Conservation (phyloP, 176 grass and related monocot genomes). For the Musa schizocarpa region DNA sequence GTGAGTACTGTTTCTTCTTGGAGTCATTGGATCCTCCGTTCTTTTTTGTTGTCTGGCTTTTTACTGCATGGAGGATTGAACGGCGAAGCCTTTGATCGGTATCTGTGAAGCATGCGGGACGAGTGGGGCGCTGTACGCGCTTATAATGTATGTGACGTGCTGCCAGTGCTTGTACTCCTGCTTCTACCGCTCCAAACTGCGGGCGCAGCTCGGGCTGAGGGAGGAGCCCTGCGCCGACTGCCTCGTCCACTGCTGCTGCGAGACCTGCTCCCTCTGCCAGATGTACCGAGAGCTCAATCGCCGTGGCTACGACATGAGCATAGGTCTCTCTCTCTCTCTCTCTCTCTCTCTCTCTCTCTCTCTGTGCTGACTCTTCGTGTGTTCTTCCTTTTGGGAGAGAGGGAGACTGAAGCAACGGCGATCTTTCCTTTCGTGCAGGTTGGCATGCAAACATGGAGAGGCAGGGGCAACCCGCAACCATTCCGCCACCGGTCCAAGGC, state of each 20-base stretch:
- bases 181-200: conserved; percentile 40
- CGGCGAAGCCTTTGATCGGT: neutral
- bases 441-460: conserved; percentile 62
- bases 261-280: conserved; percentile 46
- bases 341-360: neutral
- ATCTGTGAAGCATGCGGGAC: conserved; percentile 30
- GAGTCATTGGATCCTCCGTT: too few relatives aligned
- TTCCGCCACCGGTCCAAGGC: conserved; percentile 12
- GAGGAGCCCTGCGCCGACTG: conserved; percentile 55
- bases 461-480: conserved; percentile 31
- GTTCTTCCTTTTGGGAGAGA: too few relatives aligned
- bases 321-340: neutral
- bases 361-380: neutral
- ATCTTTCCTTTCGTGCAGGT: conserved; percentile 16
- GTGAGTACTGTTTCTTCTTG: conserved; percentile 14
- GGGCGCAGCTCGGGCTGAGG: conserved; percentile 30
- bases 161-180: conserved; percentile 46
- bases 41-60: too few relatives aligned
- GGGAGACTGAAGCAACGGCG: too few relatives aligned
- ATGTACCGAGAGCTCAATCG: conserved; percentile 55
- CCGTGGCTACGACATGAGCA: conserved; percentile 41
- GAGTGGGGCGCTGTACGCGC: conserved; percentile 32
- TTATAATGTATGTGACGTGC: conserved; percentile 5
- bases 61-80: too few relatives aligned
- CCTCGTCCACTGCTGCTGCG: conserved; percentile 53